Conservation (phyloP, 345 rosid species). For the Geranium brycei region DNA sequence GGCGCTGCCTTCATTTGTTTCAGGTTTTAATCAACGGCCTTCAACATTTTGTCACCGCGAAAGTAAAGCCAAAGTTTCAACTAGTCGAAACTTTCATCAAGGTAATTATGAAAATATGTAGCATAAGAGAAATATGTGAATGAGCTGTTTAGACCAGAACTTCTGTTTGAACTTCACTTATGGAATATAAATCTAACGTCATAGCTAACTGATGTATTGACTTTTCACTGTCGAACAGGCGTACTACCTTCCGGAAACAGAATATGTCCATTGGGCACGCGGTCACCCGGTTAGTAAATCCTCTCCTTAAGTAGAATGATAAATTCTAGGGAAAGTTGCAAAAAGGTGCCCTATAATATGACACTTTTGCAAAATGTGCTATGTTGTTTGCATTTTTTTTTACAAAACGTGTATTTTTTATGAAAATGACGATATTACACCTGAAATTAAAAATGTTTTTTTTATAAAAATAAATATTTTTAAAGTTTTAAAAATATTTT, state of each 20-base stretch:
- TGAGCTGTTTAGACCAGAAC: background rate
- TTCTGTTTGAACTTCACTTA: background rate
- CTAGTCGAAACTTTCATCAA: constrained; percentile 74
- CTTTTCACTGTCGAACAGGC: constrained; percentile 38
- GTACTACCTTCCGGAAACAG: constrained; percentile 91
- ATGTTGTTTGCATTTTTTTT: too few relatives aligned
- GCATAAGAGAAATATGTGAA: background rate
- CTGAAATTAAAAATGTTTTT: too few relatives aligned
- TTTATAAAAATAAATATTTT: too few relatives aligned
- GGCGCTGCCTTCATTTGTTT: constrained; percentile 7
- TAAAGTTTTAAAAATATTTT: too few relatives aligned
- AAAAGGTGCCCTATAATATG: too few relatives aligned
- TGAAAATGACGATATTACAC: too few relatives aligned
- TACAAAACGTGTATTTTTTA: too few relatives aligned
- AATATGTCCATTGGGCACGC: constrained; percentile 89
- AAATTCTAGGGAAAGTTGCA: background rate
- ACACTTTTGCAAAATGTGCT: too few relatives aligned
- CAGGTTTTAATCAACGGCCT: constrained; percentile 89
- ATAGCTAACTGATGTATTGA: constrained; percentile 1
- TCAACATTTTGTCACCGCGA: constrained; percentile 60
- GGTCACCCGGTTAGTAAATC: constrained; percentile 66
- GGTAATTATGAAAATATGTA: constrained; percentile 23
- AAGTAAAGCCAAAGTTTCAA: constrained; percentile 69
- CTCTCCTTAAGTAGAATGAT: background rate
- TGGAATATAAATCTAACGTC: background rate